A percentile compares a stretch with the other conserved stretches of the same genome.
Evolutionary conservation across 495 filamentous ascomycete species (phyloP).

Genomic region (Collariella sp.): DNA sequence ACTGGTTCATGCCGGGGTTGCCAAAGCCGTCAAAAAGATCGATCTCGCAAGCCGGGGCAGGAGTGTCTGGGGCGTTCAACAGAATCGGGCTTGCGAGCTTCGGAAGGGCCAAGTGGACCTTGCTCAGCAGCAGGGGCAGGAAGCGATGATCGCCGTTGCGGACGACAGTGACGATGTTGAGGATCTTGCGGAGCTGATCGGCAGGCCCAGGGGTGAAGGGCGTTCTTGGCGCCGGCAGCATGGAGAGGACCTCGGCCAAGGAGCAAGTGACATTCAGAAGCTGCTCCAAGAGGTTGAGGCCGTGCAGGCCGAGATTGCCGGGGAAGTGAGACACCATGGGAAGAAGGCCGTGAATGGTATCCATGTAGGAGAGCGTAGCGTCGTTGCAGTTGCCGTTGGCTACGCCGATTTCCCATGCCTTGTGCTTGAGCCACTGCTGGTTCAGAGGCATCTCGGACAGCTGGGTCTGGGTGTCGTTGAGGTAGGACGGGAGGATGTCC

Average conservation of each 20-base stretch:
- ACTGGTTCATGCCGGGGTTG: slow-evolving; percentile 41
- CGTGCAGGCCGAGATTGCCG: slow-evolving; percentile 54
- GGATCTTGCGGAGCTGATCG: slow-evolving; percentile 62
- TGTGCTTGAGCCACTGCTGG: slow-evolving; percentile 78
- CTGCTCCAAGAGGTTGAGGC: slow-evolving; percentile 66
- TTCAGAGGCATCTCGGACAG: slow-evolving; percentile 61
- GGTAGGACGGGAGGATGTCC: slow-evolving; percentile 52
- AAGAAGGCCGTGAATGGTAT: slow-evolving; percentile 59
- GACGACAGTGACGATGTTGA: slow-evolving; percentile 56
- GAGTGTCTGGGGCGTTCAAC: slow-evolving; percentile 42
- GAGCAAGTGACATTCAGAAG: slow-evolving; percentile 67
- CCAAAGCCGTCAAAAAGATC: slow-evolving; percentile 53
- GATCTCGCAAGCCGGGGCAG: slow-evolving; percentile 28
- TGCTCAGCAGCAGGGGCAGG: slow-evolving; percentile 60
- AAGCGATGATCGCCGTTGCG: slow-evolving; percentile 64
- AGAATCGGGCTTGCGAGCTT: slow-evolving; percentile 48
- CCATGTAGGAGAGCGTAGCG: slow-evolving; percentile 56
- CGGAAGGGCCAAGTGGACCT: slow-evolving; percentile 59
- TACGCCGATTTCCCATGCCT: slow-evolving; percentile 63
- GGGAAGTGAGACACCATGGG: slow-evolving; percentile 59
- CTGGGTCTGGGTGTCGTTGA: slow-evolving; percentile 58
- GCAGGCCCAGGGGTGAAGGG: slow-evolving; percentile 58
- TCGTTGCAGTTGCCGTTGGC: slow-evolving; percentile 41
- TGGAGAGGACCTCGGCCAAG: slow-evolving; percentile 62
- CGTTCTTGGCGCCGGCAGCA: slow-evolving; percentile 49